Conservation (phyloP, 495 filamentous ascomycete genomes). For the Xylaria sp. region DNA sequence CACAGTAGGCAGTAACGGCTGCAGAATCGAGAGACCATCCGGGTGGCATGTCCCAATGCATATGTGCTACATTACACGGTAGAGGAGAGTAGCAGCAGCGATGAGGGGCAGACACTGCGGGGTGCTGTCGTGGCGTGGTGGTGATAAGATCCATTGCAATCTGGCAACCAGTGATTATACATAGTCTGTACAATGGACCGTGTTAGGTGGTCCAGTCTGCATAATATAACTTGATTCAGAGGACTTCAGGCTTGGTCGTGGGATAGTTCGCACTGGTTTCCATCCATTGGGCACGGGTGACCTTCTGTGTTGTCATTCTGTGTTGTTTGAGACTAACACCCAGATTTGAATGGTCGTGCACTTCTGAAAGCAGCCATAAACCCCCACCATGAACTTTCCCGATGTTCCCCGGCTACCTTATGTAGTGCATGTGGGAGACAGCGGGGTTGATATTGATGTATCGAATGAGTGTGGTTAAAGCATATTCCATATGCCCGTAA, state of each 20-base stretch:
- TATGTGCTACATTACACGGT: neutral
- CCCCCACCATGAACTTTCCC: neutral
- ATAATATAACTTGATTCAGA: neutral
- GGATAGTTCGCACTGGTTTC: no score
- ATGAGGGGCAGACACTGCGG: constrained; percentile 24
- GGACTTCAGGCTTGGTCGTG: no score
- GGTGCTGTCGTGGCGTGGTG: constrained; percentile 13
- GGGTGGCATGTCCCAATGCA: neutral
- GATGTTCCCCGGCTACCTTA: neutral
- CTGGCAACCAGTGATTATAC: neutral
- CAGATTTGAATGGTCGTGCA: neutral
- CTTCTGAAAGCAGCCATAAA: neutral
- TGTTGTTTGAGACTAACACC: no score
- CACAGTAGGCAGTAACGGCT: constrained; percentile 60
- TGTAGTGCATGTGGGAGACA: no score
- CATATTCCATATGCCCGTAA: constrained; percentile 8
- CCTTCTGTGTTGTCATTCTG: no score
- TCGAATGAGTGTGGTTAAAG: no score
- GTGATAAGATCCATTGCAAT: neutral
- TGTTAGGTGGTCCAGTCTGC: neutral
- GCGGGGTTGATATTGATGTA: neutral
- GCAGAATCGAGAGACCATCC: neutral
- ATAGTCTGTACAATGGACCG: no score
- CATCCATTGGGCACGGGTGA: neutral
- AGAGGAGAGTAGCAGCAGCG: neutral